These are phyloP conservation scores for Danielia oregonensis DNA, from an alignment of 805 yeast genomes.

Conservation along the genomic window DNA sequence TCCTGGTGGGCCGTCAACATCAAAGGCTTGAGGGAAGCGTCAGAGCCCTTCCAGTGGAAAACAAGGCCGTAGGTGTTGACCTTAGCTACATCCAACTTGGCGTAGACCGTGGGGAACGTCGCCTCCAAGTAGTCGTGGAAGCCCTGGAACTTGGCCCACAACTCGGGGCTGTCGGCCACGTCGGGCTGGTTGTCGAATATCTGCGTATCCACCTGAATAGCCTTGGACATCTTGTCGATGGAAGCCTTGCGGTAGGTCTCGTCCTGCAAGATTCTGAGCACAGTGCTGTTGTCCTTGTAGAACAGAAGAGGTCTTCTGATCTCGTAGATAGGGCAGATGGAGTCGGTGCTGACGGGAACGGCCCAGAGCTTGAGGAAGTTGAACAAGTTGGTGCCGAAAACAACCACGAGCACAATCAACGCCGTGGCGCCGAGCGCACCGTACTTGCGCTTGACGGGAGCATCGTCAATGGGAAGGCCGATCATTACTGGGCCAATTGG, in stretches of 20 bases:
- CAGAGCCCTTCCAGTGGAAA: constrained; percentile 35
- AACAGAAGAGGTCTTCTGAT: constrained; percentile 23
- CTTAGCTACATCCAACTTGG: constrained; percentile 28
- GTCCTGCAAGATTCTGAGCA: constrained; percentile 11
- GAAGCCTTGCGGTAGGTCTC: constrained; percentile 7
- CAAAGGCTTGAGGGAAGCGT: constrained; percentile 29
- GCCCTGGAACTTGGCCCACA: constrained; percentile 17
- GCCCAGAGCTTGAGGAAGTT: constrained; percentile 16
- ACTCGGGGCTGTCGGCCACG: constrained; percentile 14
- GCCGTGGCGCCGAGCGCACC: constrained; percentile 1
- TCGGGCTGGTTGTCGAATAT: constrained; percentile 15
- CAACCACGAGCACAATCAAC: constrained; percentile 11
- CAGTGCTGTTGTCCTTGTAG: constrained; percentile 28
- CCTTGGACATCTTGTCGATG: constrained; percentile 11
- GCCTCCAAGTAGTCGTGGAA: constrained; percentile 29
- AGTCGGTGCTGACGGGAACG: constrained; percentile 14
- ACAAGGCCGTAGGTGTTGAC: constrained; percentile 36
- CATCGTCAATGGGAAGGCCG: constrained; percentile 15
- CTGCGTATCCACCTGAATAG: constrained; percentile 17
- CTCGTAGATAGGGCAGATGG: constrained; percentile 13
- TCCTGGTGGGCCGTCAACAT: constrained; percentile 39
- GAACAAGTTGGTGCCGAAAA: constrained; percentile 19
- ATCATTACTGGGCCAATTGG: constrained; percentile 7
- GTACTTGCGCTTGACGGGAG: constrained; percentile 10
- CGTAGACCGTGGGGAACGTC: constrained; percentile 32